Base-by-base conservation (phyloP, 2,329 filamentous ascomycete genomes). In the Trichoderma sp. region DNA sequence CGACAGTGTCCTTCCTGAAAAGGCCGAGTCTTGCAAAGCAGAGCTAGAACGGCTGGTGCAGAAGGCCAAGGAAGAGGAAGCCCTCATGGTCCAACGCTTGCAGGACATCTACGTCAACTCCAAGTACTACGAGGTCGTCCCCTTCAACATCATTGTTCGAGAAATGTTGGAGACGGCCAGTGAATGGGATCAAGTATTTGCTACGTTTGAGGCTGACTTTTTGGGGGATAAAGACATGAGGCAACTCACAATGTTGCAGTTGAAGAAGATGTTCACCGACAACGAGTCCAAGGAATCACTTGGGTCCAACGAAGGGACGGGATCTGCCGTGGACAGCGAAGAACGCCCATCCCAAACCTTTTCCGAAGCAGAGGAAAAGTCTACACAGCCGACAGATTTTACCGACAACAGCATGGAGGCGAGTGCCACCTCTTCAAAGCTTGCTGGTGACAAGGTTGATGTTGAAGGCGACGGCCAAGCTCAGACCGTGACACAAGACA, bases 211-310 rank as follows among this genome's bases (percentile, higher is more conserved):
- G 76, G 88, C 89, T 52, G 92, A 97, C 73, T 99, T 94, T 80
- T 90, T 99, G 73, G 94, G 94, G 0, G 96, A 99, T 78, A 98
- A 97, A 75, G 95, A 99, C 80, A 97, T 99, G 74, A 88, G 93
- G 70, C 89, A 95, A 74, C 83, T 99, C 69, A 97, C 95, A 13
- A 93, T 94, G 68, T 85, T 97, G 70, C 96, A 99, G 76, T 83
- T 99, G 67, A 94, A 92, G 76, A 97, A 96, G 77, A 92, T 99
- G 77, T 99, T 99, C 76, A 88, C 94, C 8, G 94, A 98, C 76
- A 91, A 93, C 73, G 92, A 94, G 70, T 93, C 92, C 3, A 90
- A 91, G 68, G 90, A 92, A 68, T 91, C 92, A 1, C 81, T 94
- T 17, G 84, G 85, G 5, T 88, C 90, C 7, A 87, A 87, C 13